Base-by-base conservation (phyloP, 805 yeast species). In the Pichia occidentalis region DNA sequence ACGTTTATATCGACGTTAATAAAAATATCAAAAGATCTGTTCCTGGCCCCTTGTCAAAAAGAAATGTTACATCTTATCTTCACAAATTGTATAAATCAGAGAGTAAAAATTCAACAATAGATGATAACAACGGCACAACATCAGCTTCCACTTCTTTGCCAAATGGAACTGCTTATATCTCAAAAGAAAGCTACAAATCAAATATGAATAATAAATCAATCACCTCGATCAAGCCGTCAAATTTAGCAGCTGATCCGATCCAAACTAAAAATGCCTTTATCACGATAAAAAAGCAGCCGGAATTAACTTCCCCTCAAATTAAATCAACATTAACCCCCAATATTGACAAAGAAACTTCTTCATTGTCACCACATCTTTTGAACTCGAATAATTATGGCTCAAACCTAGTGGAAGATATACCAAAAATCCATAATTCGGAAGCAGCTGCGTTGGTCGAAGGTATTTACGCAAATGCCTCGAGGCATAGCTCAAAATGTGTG, bases 1-100 rank as follows among this genome's bases (percentile, higher is more conserved):
- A 90, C 57, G 97, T 92, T 14, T 87, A 83, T 54, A 74, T 88
- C 41, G 97, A 90, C 61, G 83, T 88, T 46, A 85, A 85, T 59
- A 83, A 84, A 46, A 85, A 85, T 43, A 86, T 88, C 54, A 84
- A 85, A 61, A 67, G 90, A 54, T 68, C 69, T 27, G 74, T 73
- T 42, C 90, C 90, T 1, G 88, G 88, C 9, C 90, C 90, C 1
- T 64, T 81, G 41, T 68, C 82, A 11, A 80, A 77, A 53, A 64
- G 84, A 50, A 80, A 80, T 51, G 70, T 81, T 49, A 75, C 85
- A 2, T 70, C 79, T 9, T 81, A 80, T 52, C 65, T 81, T 52
- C 87, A 80, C 57, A 68, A 73, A 27, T 57, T 81, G 32, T 80
- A 80, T 49, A 39, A 38, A 20, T 29, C 44, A 13, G 12, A 20